phyloP scores from a whole-genome alignment of 176 grass and related monocot species.

The Zizania latifolia region DNA sequence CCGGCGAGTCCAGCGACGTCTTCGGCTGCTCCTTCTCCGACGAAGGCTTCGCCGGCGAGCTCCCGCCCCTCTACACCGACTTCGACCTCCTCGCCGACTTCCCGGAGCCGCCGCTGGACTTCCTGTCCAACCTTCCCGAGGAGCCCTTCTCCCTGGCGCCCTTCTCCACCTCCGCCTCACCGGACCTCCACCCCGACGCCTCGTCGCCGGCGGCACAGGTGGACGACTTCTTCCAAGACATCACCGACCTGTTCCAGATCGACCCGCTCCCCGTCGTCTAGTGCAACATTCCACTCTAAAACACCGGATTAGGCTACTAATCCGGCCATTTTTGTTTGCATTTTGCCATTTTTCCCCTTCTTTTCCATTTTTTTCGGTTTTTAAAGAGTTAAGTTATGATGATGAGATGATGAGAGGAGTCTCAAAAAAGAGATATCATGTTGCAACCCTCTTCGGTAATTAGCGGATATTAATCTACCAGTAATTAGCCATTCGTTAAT shows the following conservation, averaged over 20 bases:
- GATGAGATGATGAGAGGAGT: not conserved
- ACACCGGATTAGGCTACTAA: slow-evolving; percentile 19
- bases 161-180: not conserved
- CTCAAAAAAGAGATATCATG: not conserved
- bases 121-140: slow-evolving; percentile 32
- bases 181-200: not conserved
- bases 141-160: not conserved
- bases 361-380: not conserved
- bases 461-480: not conserved
- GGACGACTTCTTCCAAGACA: slow-evolving; percentile 84
- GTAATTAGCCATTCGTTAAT: not conserved
- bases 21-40: slow-evolving; percentile 27
- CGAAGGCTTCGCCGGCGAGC: slow-evolving; percentile 32
- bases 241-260: slow-evolving; percentile 80
- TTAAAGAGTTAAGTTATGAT: not conserved
- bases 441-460: slow-evolving; percentile 18
- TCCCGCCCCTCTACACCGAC: slow-evolving; percentile 50
- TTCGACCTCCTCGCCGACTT: slow-evolving; percentile 46
- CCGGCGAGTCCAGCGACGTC: not conserved
- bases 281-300: slow-evolving; percentile 7
- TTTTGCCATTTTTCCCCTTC: not conserved
- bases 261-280: slow-evolving; percentile 54
- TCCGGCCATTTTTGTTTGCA: slow-evolving; percentile 54
- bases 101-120: slow-evolving; percentile 47
- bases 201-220: slow-evolving; percentile 24